phyloP scores from a whole-genome alignment of 768 basidiomycete genomes.

The Galerina sulciceps region DNA sequence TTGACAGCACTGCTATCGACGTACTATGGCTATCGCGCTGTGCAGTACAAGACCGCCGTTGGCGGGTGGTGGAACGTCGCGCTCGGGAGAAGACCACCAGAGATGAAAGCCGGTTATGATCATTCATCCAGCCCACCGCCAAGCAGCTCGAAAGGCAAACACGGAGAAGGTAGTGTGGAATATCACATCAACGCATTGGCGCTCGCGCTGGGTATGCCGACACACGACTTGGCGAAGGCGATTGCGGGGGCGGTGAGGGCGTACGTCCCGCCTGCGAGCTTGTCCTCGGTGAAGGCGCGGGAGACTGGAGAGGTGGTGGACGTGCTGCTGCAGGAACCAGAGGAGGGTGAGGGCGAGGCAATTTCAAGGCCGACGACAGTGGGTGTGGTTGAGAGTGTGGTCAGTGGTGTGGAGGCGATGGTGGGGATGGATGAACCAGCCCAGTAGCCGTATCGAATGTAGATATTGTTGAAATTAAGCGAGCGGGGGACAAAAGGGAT shows the following conservation, averaged over 20 bases:
- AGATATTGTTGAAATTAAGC: neutral
- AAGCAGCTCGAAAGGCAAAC: neutral
- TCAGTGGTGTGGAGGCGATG: conserved; percentile 41
- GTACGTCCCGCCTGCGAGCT: conserved; percentile 61
- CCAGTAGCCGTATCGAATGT: neutral
- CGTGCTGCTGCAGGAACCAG: conserved; percentile 34
- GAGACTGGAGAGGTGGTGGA: conserved; percentile 51
- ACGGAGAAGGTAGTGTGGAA: conserved; percentile 45
- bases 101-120: neutral
- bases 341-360: conserved; percentile 11
- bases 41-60: conserved; percentile 54
- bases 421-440: conserved; percentile 53
- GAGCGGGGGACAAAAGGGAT: too few relatives aligned
- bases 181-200: conserved; percentile 64
- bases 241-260: conserved; percentile 64
- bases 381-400: conserved; percentile 21
- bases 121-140: too few relatives aligned
- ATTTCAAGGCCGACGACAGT: conserved; percentile 4
- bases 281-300: conserved; percentile 56
- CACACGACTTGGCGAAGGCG: conserved; percentile 63
- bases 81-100: conserved; percentile 39
- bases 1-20: conserved; percentile 44
- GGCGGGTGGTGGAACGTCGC: conserved; percentile 68
- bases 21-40: conserved; percentile 55
- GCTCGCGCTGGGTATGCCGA: conserved; percentile 61